Conservation (phyloP, 495 filamentous ascomycete genomes). For the Penicillium bialowiezense region DNA sequence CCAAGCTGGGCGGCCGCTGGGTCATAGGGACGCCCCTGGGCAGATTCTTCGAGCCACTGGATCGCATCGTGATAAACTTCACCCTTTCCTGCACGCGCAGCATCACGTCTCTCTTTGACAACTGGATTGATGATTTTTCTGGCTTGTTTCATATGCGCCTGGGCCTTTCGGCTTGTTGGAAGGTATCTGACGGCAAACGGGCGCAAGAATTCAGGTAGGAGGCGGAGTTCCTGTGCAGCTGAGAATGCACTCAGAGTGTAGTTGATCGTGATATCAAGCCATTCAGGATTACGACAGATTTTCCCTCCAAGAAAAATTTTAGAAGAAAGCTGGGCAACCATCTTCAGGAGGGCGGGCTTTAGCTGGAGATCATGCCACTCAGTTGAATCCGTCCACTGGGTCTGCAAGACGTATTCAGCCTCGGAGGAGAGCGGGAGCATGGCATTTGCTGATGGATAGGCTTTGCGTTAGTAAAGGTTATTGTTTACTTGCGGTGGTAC, state of each 20-base stretch:
- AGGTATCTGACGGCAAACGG: constrained; percentile 26
- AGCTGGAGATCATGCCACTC: constrained; percentile 18
- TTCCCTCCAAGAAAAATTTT: constrained; percentile 45
- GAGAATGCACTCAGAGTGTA: constrained; percentile 40
- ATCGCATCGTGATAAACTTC: constrained; percentile 3
- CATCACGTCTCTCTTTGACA: constrained; percentile 10
- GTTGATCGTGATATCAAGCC: constrained; percentile 35
- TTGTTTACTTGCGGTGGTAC: too few relatives aligned
- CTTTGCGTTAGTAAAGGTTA: too few relatives aligned
- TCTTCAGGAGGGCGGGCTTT: constrained; percentile 33
- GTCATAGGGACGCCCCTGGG: constrained; percentile 15
- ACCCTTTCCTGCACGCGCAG: background rate
- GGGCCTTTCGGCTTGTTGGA: constrained; percentile 1
- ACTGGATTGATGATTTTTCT: constrained; percentile 8
- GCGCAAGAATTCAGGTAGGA: constrained; percentile 34
- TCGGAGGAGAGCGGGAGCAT: too few relatives aligned
- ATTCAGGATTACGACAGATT: constrained; percentile 39
- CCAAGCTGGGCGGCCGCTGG: background rate
- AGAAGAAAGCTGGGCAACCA: constrained; percentile 47
- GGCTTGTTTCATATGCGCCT: constrained; percentile 2
- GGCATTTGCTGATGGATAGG: too few relatives aligned
- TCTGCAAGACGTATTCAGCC: background rate
- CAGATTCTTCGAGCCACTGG: constrained; percentile 18
- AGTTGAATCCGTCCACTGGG: constrained; percentile 1
- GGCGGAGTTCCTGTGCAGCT: constrained; percentile 25